Evolutionary conservation across 192 early-diverging fungal species (phyloP), one percentile per base, ranked within the genome.

Genomic region (Phlyctochytrium planicorne): DNA sequence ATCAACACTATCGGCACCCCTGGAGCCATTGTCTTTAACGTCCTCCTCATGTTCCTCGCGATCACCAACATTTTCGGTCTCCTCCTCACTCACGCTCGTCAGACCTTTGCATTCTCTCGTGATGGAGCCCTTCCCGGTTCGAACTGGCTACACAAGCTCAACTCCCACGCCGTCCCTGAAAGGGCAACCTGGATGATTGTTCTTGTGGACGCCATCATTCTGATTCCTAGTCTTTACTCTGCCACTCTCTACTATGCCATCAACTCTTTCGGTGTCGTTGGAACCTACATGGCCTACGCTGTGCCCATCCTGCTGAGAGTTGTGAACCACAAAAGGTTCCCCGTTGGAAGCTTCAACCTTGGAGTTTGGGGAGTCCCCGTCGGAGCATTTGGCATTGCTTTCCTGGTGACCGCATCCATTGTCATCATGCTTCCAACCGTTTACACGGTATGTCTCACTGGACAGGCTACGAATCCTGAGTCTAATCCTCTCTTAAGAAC

Each of bases 221-320:
- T 70, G 52, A 17, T 70, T 2, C 69, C 69, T 30, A 64, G 62
- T 30, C 30, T 70, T 6, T 70, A 64, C 30, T 70, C 69, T 2
- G 20, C 3, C 17, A 34, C 55, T 6, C 16, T 70, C 34, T 65
- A 56, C 31, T 17, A 36, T 17, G 68, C 68, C 40, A 69, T 69
- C 60, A 69, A 69, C 33, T 69, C 68, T 6, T 69, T 69, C 31
- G 68, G 68, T 6, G 68, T 69, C 2, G 62, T 69, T 52, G 68
- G 68, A 40, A 69, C 31, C 27, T 69, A 69, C 47, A 36, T 69
- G 59, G 35, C 68, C 3, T 69, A 69, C 68, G 6, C 60, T 2
- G 50, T 65, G 20, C 63, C 63, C 16, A 69, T 69, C 25, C 31
- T 62, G 29, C 60, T 69, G n/a, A 35, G 68, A 1, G 60, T 63